A percentile compares a stretch with the other conserved stretches of the same genome.
These are phyloP conservation scores for Monosporascus cannonballus DNA, from an alignment of 2,329 filamentous ascomycete species.

Conservation along the genomic window DNA sequence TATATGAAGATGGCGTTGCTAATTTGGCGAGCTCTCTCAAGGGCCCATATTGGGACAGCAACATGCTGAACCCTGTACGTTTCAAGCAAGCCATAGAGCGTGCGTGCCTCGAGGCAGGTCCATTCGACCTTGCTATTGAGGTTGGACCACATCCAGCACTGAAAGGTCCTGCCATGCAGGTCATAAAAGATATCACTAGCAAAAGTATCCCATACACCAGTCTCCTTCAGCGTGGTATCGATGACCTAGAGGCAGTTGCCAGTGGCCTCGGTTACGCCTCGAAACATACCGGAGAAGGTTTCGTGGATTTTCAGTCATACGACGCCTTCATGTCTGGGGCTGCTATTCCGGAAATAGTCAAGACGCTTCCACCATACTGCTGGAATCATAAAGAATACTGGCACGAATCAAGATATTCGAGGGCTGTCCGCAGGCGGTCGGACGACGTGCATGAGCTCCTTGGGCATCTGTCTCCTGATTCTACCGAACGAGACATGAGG, in stretches of 20 bases:
- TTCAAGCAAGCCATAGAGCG: constrained; percentile 11
- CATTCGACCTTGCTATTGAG: constrained; percentile 11
- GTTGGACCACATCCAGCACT: neutral
- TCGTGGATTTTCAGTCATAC: too few relatives aligned
- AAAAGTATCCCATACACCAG: neutral
- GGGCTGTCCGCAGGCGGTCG: neutral
- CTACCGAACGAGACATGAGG: too few relatives aligned
- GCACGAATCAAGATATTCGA: neutral
- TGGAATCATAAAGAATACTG: neutral
- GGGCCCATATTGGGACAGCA: constrained; percentile 27
- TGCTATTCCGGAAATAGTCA: too few relatives aligned
- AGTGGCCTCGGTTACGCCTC: too few relatives aligned
- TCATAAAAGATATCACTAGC: neutral
- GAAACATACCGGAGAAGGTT: too few relatives aligned
- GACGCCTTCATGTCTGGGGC: too few relatives aligned
- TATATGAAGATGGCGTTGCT: neutral
- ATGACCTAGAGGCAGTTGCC: too few relatives aligned
- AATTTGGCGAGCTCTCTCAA: neutral
- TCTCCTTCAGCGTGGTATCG: neutral
- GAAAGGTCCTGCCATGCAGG: neutral
- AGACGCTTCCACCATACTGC: neutral
- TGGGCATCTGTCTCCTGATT: too few relatives aligned
- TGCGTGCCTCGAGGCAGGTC: neutral
- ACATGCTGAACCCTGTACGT: constrained; percentile 26
- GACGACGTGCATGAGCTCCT: too few relatives aligned